Evolutionary conservation across 1,284 basidiomycete species (phyloP).

Genomic region (Papiliotrema fonsecae): DNA sequence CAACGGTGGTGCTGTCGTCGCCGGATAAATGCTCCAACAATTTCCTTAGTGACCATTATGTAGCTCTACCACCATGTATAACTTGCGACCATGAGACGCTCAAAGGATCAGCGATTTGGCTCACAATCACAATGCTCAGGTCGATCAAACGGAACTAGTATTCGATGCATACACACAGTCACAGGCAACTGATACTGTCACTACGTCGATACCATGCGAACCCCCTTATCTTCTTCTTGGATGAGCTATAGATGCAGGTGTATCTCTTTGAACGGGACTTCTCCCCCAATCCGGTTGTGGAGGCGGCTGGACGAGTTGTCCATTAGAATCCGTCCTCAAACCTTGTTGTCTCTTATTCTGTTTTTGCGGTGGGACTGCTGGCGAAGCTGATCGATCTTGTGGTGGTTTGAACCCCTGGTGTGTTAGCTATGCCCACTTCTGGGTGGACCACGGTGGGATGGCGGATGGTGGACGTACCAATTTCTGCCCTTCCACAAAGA

Average conservation of each 20-base stretch:
- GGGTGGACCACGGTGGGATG: not conserved
- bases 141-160: not conserved
- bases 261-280: not conserved
- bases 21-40: constrained; percentile 15
- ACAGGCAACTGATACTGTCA: too few relatives aligned
- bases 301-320: not conserved
- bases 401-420: constrained; percentile 16
- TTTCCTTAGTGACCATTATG: not conserved
- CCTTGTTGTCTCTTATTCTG: not conserved
- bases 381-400: constrained; percentile 9
- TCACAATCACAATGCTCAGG: not conserved
- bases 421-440: not conserved
- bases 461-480: constrained; percentile 35
- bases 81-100: not conserved
- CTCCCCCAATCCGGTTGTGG: not conserved
- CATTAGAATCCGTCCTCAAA: too few relatives aligned
- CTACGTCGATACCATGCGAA: too few relatives aligned
- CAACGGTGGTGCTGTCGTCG: constrained; percentile 44
- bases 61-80: not conserved
- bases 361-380: constrained; percentile 1
- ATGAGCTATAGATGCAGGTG: not conserved
- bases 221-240: not conserved
- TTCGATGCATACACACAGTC: too few relatives aligned
- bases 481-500: constrained; percentile 54
- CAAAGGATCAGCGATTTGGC: not conserved